Percentiles rank a stretch among this genome's conserved stretches.
Evolutionary conservation across 495 filamentous ascomycete species (phyloP).

Genomic region (Neurospora discreta): DNA sequence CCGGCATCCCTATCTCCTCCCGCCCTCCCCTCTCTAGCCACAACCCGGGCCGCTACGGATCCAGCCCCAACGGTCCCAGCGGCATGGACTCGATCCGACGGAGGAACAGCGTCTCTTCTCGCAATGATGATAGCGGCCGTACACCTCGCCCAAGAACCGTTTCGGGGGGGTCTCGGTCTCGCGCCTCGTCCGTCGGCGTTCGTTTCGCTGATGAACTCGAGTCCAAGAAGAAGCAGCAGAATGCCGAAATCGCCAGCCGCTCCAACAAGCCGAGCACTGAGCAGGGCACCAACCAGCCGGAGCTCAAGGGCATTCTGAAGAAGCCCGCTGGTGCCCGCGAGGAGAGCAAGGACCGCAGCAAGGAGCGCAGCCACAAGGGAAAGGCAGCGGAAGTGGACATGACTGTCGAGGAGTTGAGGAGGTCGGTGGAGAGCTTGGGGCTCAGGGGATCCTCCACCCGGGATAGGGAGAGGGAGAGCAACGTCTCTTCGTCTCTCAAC

Average conservation of each 20-base stretch:
- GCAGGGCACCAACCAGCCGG: neutral
- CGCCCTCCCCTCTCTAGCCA: neutral
- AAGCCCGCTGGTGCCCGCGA: neutral
- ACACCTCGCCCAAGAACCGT: slow-evolving; percentile 10
- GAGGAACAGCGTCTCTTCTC: neutral
- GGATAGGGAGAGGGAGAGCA: neutral
- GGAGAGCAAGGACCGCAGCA: neutral
- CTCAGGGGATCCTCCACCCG: slow-evolving; percentile 5
- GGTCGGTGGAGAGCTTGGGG: slow-evolving; percentile 18
- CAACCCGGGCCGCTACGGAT: neutral
- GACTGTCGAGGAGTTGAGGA: slow-evolving; percentile 12
- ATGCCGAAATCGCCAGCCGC: slow-evolving; percentile 27
- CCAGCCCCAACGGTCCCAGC: neutral
- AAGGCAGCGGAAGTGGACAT: slow-evolving; percentile 4
- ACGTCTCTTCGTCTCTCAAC: neutral
- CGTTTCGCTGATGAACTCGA: slow-evolving; percentile 24
- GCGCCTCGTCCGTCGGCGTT: slow-evolving; percentile 1
- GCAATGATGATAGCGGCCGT: neutral
- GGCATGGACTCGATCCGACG: neutral
- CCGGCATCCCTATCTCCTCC: neutral
- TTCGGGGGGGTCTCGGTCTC: slow-evolving; percentile 2
- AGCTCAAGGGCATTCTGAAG: slow-evolving; percentile 25
- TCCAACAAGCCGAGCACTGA: slow-evolving; percentile 14
- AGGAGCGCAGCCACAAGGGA: neutral
- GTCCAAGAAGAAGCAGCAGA: slow-evolving; percentile 14